phyloP scores from a whole-genome alignment of 352 stramenopile species.

The Sclerospora graminicola region DNA sequence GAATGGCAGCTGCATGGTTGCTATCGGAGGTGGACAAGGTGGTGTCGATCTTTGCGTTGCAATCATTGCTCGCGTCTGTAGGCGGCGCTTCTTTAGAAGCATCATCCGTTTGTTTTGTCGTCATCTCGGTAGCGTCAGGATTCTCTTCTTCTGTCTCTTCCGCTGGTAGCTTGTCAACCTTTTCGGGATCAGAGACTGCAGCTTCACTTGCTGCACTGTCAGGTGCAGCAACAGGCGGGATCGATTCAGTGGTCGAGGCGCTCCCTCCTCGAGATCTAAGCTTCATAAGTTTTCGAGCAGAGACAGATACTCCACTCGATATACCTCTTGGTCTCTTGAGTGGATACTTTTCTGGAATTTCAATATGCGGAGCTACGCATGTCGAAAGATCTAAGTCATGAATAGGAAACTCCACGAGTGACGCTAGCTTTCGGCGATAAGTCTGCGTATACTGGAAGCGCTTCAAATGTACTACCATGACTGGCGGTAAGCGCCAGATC shows the following conservation, averaged over 20 bases:
- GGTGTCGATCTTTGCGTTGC: constrained; percentile 2
- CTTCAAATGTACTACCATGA: constrained; percentile 99
- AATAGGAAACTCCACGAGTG: constrained; percentile 94
- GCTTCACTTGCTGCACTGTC: constrained; percentile 7
- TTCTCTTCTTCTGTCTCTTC: constrained; percentile 15
- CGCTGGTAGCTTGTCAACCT: constrained; percentile 2
- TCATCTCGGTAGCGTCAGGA: constrained; percentile 10
- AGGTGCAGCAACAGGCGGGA: constrained; percentile 5
- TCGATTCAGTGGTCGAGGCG: constrained; percentile 11
- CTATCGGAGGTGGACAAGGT: constrained; percentile 13
- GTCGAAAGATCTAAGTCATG: constrained; percentile 89
- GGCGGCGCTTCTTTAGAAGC: constrained; percentile 7
- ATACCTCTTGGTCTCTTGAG: constrained; percentile 38
- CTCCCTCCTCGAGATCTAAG: constrained; percentile 20
- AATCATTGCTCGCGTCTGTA: constrained; percentile 5
- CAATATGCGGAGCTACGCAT: constrained; percentile 80
- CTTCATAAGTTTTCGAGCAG: constrained; percentile 24
- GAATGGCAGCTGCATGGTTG: constrained; percentile 12
- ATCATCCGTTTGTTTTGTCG: constrained; percentile 5
- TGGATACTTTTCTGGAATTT: constrained; percentile 71
- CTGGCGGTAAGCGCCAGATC: constrained; percentile 93
- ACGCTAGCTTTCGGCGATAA: constrained; percentile 79
- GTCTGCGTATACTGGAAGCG: constrained; percentile 96
- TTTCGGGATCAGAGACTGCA: constrained; percentile 1
- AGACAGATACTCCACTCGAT: constrained; percentile 2